These are phyloP conservation scores for Phialophora expanda DNA, from an alignment of 2,329 filamentous ascomycete genomes.

Conservation along the genomic window DNA sequence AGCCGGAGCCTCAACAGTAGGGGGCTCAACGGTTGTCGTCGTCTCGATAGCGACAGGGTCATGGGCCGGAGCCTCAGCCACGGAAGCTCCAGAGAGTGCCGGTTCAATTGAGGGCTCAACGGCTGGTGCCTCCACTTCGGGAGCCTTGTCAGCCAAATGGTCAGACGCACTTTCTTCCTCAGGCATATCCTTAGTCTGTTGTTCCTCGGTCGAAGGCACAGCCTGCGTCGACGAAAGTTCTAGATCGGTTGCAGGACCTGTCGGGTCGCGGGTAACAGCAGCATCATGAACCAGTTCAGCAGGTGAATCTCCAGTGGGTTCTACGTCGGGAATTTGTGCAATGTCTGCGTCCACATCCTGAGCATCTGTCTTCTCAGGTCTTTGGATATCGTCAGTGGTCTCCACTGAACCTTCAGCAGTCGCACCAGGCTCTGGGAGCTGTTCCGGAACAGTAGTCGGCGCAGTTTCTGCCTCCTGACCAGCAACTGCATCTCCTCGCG, in stretches of 20 bases:
- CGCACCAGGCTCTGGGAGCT: neutral
- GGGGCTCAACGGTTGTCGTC: neutral
- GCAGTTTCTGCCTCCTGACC: neutral
- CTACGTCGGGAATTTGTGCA: neutral
- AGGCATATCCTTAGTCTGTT: neutral
- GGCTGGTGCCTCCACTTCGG: neutral
- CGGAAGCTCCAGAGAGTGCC: neutral
- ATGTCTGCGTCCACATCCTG: neutral
- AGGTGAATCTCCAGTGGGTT: neutral
- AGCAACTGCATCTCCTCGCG: neutral
- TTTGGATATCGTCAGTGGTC: neutral
- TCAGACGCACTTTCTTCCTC: neutral
- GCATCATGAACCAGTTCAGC: neutral
- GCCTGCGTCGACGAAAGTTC: neutral
- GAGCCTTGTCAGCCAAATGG: neutral
- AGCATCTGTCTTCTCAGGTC: neutral
- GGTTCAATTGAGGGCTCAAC: neutral
- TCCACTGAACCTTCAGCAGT: neutral
- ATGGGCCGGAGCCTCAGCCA: neutral
- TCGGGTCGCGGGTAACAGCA: neutral
- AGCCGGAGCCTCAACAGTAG: neutral
- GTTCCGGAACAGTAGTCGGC: neutral
- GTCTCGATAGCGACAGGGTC: neutral
- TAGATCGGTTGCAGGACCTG: neutral
- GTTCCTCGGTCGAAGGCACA: neutral